phyloP scores from a whole-genome alignment of 495 filamentous ascomycete species.

The Friedmanniomyces endolithicus region DNA sequence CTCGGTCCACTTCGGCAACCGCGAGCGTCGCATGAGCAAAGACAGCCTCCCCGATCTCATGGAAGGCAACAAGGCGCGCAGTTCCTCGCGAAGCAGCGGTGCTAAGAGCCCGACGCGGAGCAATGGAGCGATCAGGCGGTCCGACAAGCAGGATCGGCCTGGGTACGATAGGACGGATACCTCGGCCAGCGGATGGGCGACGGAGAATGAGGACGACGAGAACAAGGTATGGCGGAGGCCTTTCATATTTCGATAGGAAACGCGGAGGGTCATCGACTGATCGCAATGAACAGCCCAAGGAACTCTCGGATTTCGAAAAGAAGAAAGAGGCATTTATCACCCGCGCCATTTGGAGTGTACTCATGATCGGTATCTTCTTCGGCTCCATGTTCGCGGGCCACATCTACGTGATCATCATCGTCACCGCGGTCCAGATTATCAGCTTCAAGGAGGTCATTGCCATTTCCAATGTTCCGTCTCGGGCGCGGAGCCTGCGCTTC shows the following conservation, averaged over 20 bases:
- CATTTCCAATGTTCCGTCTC: constrained; percentile 86
- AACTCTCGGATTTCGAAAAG: constrained; percentile 78
- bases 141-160: constrained; percentile 11
- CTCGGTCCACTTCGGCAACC: constrained; percentile 72
- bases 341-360: constrained; percentile 91
- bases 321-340: constrained; percentile 98
- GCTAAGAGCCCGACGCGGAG: constrained; percentile 15
- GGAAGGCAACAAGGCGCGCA: constrained; percentile 17
- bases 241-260: not conserved
- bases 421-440: constrained; percentile 86
- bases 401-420: constrained; percentile 86
- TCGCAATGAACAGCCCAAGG: constrained; percentile 1
- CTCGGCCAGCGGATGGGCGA: constrained; percentile 26
- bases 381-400: constrained; percentile 83
- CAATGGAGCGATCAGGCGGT: constrained; percentile 18
- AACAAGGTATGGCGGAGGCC: not conserved
- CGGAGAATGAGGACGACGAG: constrained; percentile 37
- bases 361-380: constrained; percentile 95
- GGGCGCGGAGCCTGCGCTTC: constrained; percentile 79
- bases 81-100: constrained; percentile 36
- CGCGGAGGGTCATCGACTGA: not conserved
- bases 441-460: constrained; percentile 99
- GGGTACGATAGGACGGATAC: constrained; percentile 10
- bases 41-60: constrained; percentile 55
- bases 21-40: constrained; percentile 43